Evolutionary conservation across 2,329 filamentous ascomycete genomes (phyloP), one percentile per base, ranked within the genome.

Genomic region (Beauveria rudraprayagi): DNA sequence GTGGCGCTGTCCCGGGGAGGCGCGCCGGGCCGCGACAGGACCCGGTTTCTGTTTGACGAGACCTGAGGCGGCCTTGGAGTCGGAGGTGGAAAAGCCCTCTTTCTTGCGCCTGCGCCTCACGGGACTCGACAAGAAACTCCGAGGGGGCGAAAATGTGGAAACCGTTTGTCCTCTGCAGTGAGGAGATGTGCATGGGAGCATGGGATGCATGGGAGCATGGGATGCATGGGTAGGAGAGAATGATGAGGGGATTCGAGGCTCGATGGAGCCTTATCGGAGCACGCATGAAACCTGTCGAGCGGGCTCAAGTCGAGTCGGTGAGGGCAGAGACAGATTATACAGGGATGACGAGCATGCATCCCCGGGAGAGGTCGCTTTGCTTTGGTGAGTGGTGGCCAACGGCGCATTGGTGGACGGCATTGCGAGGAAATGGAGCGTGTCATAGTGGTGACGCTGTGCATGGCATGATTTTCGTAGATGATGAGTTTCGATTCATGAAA

Each of bases 1-100:
- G 69, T 86, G 5, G 65, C 71, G 26, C 67, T 85, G 58, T 57
- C 63, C 14, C 34, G 34, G 8, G 51, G 62, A 5, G 43, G 11
- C 5, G 46, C 40, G 26, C 41, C 52, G 22, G 62, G 62, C 19
- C 60, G 48, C 14, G 26, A 55, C 10, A 47, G 43, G 47, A 55
- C 57, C 14, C 43, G 50, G n/a, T 68, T 48, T 64, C 64, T 61
- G 63, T 63, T 5, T 43, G 65, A 30, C 62, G 56, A 53, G 17
- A 24, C 57, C 16, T 60, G 50, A 60, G 41, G n/a, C 24, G 3
- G 6, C 47, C 5, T 26, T 5, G 6, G 46, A 5, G 14, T 9
- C 9, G 48, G n/a, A 6, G 3, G 11, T 19, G 48, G n/a, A 7
- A 51, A 24, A 16, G 6, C 11, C 51, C 34, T 22, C 11, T 51